Base-by-base conservation (phyloP, 2,329 filamentous ascomycete species). In the Erysiphe neolycopersici region DNA sequence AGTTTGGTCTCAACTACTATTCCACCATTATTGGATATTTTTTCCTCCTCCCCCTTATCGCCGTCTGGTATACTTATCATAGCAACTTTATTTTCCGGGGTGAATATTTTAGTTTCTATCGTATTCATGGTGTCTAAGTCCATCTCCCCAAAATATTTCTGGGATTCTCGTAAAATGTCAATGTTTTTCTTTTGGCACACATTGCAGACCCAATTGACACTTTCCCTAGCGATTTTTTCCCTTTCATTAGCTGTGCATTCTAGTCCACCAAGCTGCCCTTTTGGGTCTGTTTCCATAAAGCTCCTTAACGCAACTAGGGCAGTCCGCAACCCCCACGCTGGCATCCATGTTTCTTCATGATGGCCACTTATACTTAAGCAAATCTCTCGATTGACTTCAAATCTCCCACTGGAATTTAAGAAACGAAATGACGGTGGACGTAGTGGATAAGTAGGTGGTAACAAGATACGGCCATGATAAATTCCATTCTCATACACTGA, bases 321-420 rank as follows among this genome's bases (percentile, higher is more conserved):
- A 4, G 89, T 95, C 47, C 89, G 70, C 10, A 98, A 78, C 0
- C 89, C 89, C 89, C 89, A 98, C 0, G 89, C 89, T 0, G 89
- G 89, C 67, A 94, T 87, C 89, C 89, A 98, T 14, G 82, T 92
- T 64, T 95, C 89, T 59, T 95, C 89, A 61, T 98, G 89, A 60
- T 94, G 87, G 2, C 85, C 87, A 43, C 74, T 81, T 54, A 95
- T 98, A 54, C 74, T 82, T 14, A 98, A 72, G 57, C 89, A 98
- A 52, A 98, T 95, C 64, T 95, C 87, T 50, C 89, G 75, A 58
- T 98, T 98, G 44, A 84, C 77, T 60, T 95, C 89, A 61, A 98
- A 98, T 48, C 89, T 74, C 43, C 87, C 89, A 22, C 75, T 81
- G 0, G 89, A 84, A 0, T 89, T 95, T 6, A 83, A 68, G 65